Evolutionary conservation across 139 green algal species (phyloP).

Genomic region (Auxenochlorella pyrenoidosa): DNA sequence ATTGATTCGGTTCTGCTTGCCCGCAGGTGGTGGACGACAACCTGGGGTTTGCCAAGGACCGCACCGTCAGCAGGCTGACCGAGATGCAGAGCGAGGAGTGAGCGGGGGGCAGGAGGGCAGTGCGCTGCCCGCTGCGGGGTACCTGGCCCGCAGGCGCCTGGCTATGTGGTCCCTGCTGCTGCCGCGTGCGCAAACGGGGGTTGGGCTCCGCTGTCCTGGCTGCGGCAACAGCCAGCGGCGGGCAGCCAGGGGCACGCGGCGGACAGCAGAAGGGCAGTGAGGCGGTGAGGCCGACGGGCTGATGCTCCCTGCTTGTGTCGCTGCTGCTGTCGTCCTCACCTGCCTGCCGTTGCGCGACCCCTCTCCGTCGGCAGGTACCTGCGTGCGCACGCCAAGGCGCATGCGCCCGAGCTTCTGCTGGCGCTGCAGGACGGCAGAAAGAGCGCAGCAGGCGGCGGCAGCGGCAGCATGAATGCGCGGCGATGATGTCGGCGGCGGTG

Average conservation of each 20-base stretch:
- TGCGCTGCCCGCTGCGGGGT: no score
- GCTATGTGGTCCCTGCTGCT: no score
- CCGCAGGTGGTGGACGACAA: slow-evolving; percentile 87
- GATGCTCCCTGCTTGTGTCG: no score
- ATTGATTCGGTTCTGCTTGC: no score
- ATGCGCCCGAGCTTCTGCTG: slow-evolving; percentile 80
- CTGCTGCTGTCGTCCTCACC: neutral
- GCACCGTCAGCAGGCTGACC: slow-evolving; percentile 87
- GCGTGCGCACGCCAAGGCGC: slow-evolving; percentile 72
- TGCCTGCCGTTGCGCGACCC: neutral
- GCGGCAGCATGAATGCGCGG: neutral
- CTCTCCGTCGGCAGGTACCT: slow-evolving; percentile 61
- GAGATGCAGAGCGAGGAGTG: slow-evolving; percentile 85
- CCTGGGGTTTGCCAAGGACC: slow-evolving; percentile 93
- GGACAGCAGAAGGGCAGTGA: no score
- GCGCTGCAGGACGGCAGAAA: slow-evolving; percentile 36
- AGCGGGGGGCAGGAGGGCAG: neutral
- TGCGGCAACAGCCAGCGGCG: no score
- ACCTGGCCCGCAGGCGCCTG: neutral
- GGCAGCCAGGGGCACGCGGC: no score
- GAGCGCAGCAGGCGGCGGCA: neutral
- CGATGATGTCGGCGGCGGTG: neutral
- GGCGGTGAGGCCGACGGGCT: no score
- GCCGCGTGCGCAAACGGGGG: no score
- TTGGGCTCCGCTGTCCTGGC: no score